phyloP scores from a whole-genome alignment of 495 filamentous ascomycete genomes.

The Neurospora hispaniola region DNA sequence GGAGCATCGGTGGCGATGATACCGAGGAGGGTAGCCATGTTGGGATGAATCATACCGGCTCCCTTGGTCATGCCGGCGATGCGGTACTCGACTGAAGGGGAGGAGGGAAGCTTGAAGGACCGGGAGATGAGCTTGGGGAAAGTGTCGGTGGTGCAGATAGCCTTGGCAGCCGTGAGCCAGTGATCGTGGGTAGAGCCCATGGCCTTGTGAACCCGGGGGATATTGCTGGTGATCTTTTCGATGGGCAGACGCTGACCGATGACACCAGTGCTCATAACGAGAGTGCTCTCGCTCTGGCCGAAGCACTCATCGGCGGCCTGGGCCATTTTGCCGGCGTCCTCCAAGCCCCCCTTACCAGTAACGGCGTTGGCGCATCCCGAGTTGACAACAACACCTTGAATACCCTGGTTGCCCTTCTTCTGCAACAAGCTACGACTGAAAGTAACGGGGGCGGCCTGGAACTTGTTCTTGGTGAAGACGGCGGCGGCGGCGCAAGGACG shows the following conservation, averaged over 20 bases:
- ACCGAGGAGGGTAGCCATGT: conserved; percentile 95
- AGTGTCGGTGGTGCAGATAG: conserved; percentile 98
- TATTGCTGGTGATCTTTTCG: conserved; percentile 71
- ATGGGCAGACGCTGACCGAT: conserved; percentile 94
- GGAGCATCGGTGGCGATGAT: conserved; percentile 91
- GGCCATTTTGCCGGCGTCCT: conserved; percentile 82
- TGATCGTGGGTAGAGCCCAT: conserved; percentile 67
- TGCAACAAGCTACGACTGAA: conserved; percentile 64
- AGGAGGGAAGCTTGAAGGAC: conserved; percentile 77
- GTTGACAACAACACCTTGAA: conserved; percentile 83
- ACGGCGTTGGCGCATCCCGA: conserved; percentile 97
- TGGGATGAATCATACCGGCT: conserved; percentile 98
- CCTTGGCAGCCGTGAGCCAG: conserved; percentile 79
- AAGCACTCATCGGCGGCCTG: conserved; percentile 61
- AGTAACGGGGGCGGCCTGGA: conserved; percentile 90
- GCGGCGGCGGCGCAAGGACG: conserved; percentile 83
- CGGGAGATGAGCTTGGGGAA: conserved; percentile 92
- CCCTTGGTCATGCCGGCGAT: conserved; percentile 97
- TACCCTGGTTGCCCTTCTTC: conserved; percentile 52
- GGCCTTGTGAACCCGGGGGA: conserved; percentile 61
- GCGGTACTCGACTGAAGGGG: conserved; percentile 60
- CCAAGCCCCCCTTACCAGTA: conserved; percentile 80
- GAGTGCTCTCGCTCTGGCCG: conserved; percentile 52
- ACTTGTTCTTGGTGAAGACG: conserved; percentile 97
- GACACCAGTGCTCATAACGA: conserved; percentile 97